Base-by-base conservation (phyloP, 768 basidiomycete species). In the Tremella mesenterica region DNA sequence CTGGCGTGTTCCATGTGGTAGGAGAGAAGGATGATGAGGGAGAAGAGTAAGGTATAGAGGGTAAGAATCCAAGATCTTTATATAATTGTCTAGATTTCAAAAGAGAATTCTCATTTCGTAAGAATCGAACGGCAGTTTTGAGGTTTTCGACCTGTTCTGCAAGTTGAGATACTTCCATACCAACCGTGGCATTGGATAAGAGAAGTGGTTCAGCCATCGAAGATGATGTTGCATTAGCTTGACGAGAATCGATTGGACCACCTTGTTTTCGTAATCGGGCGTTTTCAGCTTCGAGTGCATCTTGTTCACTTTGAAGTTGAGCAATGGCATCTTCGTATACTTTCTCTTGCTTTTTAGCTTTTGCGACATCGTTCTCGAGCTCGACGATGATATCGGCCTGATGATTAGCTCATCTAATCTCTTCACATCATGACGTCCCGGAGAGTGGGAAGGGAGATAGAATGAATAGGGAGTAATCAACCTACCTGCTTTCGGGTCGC, bases 311-410 rank as follows among this genome's bases (percentile, higher is more conserved):
- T 67, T 93, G 90, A 9, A 97, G 73, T 64, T 89, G 88, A 60
- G 92, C 91, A 78, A 96, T 86, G 2, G 90, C 88, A 63, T 93
- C 90, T 69, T 89, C 86, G 63, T 92, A 88, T 28, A 85, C 84
- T 52, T 84, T 79, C 72, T 93, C 90, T 67, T 93, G 87, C 73
- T 90, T 87, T 73, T 82, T 81, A 3, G 83, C 81, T 70, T 90
- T 90, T 26, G 78, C 74, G 1, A 96, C 76, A 63, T 92, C 85
- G 28, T 69, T 74, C 75, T 96, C 91, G 18, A 97, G 81, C 56
- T 88, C 85, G 13, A 77, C 72, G 48, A 96, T 85, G 6, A 80
- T 76, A 52, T 96, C 93, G 3, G 85, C 83, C 74, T 77, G 63
- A 20, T 12, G 10, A 46, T n/a, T 44, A 38, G 25, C 31, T 34